Evolutionary conservation across 352 stramenopile species (phyloP).

Genomic region (Lagenidium giganteum): DNA sequence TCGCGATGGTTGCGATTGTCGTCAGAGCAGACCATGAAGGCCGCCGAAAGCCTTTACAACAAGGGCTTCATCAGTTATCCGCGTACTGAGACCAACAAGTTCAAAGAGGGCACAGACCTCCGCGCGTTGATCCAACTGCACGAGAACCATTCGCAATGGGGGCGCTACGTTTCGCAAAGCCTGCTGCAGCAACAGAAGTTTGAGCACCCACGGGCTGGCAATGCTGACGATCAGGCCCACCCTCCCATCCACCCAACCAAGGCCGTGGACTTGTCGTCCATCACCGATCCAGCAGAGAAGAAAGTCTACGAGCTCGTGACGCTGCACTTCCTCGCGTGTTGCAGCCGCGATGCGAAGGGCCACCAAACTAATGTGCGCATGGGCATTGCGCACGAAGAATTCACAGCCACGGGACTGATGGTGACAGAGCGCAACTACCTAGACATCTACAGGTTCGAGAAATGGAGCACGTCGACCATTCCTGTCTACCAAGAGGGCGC

Average conservation of each 20-base stretch:
- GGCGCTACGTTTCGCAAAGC: slow-evolving; percentile 61
- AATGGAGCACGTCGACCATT: slow-evolving; percentile 85
- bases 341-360: slow-evolving; percentile 92
- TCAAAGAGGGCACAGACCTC: slow-evolving; percentile 93
- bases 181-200: slow-evolving; percentile 64
- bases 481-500: slow-evolving; percentile 80
- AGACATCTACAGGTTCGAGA: slow-evolving; percentile 94
- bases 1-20: slow-evolving; percentile 95
- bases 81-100: slow-evolving; percentile 99
- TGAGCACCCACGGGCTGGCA: slow-evolving; percentile 83
- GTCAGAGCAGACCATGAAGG: slow-evolving; percentile 96
- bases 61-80: slow-evolving; percentile 98
- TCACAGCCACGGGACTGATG: slow-evolving; percentile 87
- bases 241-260: slow-evolving; percentile 99
- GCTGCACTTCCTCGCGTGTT: slow-evolving; percentile 98
- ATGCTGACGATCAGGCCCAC: slow-evolving; percentile 96
- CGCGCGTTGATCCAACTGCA: slow-evolving; percentile 72
- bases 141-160: slow-evolving; percentile 65
- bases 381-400: slow-evolving; percentile 82
- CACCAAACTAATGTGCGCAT: slow-evolving; percentile 88
- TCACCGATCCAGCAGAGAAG: slow-evolving; percentile 83
- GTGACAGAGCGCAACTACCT: slow-evolving; percentile 92
- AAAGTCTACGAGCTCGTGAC: slow-evolving; percentile 97
- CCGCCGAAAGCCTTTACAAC: slow-evolving; percentile 96
- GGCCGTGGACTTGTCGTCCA: slow-evolving; percentile 66